Conservation (phyloP, 306 rosid genomes). For the Boehmeria nivea region DNA sequence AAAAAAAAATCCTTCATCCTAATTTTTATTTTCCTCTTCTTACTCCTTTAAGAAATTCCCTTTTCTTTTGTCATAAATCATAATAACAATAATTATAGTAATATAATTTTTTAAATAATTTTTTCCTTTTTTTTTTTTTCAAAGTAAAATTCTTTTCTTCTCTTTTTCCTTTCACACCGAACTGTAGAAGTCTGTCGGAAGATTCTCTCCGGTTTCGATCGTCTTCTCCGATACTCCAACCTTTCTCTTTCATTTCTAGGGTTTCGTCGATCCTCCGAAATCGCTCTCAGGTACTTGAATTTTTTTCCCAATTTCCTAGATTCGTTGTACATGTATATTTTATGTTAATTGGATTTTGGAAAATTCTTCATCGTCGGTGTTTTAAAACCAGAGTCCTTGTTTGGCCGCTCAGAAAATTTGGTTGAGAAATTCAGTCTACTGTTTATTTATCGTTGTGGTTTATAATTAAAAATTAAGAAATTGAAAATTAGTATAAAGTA, state of each 20-base stretch:
- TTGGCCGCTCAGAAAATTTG: conserved; percentile 12
- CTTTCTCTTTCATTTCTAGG: conserved; percentile 10
- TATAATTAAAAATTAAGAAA: not conserved
- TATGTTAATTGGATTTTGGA: not conserved
- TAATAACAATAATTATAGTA: not conserved
- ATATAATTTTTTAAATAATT: not conserved
- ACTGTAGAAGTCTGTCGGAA: conserved; percentile 52
- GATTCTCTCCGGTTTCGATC: conserved; percentile 29
- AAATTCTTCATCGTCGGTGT: not conserved
- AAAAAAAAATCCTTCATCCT: not conserved
- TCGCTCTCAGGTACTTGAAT: conserved; percentile 20
- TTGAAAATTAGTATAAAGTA: no score
- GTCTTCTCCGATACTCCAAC: conserved; percentile 17
- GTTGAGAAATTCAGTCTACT: not conserved
- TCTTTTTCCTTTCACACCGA: conserved; percentile 9
- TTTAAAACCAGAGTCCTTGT: conserved; percentile 15
- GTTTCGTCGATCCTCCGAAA: conserved; percentile 11
- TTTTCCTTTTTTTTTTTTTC: conserved; percentile 1
- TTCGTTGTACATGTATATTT: not conserved
- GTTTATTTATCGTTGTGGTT: not conserved
- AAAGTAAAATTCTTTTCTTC: conserved; percentile 33
- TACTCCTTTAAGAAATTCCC: not conserved
- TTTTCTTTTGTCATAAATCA: not conserved
- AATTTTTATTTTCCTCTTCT: not conserved
- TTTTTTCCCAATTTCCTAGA: not conserved